Evolutionary conservation across 1,284 basidiomycete genomes (phyloP).

Genomic region (Austroboletus novae-zelandiae): DNA sequence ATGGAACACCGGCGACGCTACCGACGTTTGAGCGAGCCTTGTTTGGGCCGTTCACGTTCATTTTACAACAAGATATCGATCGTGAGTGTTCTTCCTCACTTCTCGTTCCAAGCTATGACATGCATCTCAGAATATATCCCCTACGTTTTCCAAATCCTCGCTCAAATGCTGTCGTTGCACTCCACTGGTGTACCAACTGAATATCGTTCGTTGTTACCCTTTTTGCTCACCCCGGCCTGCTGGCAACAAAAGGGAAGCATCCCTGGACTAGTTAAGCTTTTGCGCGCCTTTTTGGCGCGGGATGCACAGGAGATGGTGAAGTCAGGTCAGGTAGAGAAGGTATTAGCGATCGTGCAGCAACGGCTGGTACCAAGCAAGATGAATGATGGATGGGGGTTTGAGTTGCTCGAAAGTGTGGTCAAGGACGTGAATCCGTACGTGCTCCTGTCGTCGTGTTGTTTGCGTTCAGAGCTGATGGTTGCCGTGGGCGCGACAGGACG

Average conservation of each 20-base stretch:
- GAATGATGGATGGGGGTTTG: conserved; percentile 91
- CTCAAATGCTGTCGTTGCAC: conserved; percentile 93
- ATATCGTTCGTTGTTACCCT: conserved; percentile 79
- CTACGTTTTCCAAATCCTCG: conserved; percentile 95
- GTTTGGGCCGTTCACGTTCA: conserved; percentile 87
- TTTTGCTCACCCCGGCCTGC: conserved; percentile 81
- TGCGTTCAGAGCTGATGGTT: background rate
- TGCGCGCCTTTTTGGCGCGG: conserved; percentile 81
- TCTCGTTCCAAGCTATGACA: background rate
- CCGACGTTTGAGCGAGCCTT: conserved; percentile 76
- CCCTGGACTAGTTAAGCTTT: conserved; percentile 87
- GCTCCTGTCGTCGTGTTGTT: background rate
- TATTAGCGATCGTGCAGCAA: conserved; percentile 92
- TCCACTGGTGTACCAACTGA: conserved; percentile 63
- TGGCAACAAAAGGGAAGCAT: conserved; percentile 98
- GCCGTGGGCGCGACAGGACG: conserved; percentile 39
- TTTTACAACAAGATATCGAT: conserved; percentile 90
- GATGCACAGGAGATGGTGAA: conserved; percentile 72
- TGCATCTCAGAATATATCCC: conserved; percentile 83
- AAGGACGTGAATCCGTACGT: conserved; percentile 73
- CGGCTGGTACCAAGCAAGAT: conserved; percentile 83
- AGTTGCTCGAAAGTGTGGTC: conserved; percentile 81
- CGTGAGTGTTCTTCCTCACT: conserved; percentile 47
- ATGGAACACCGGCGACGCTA: conserved; percentile 66
- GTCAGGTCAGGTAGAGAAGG: conserved; percentile 71